Percentiles rank a stretch among this genome's conserved stretches.
Evolutionary conservation across 1,284 basidiomycete genomes (phyloP).

Genomic region (Porphyrellus sp.): DNA sequence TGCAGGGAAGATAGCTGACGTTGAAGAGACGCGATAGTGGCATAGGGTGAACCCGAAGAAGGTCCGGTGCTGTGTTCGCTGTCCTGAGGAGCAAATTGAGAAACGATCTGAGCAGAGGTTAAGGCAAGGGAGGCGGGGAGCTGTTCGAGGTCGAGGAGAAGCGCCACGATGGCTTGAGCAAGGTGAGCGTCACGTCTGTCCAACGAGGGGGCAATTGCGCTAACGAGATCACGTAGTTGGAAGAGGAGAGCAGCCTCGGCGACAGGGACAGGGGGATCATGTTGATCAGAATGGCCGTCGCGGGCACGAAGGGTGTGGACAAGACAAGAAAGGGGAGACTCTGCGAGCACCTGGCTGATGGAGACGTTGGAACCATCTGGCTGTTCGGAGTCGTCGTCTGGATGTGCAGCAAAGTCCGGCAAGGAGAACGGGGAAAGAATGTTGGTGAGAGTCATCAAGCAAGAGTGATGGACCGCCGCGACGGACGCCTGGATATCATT

Average conservation of each 20-base stretch:
- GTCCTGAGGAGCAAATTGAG: constrained; percentile 1
- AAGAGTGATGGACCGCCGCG: constrained; percentile 64
- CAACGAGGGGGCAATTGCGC: constrained; percentile 45
- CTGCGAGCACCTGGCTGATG: constrained; percentile 34
- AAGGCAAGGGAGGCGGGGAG: constrained; percentile 41
- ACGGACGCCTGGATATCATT: constrained; percentile 68
- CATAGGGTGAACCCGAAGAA: constrained; percentile 23
- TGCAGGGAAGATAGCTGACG: constrained; percentile 69
- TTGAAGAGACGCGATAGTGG: constrained; percentile 59
- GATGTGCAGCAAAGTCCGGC: neutral
- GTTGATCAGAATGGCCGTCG: constrained; percentile 40
- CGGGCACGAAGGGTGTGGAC: constrained; percentile 59
- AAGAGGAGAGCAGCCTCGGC: constrained; percentile 54
- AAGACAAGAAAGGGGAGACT: constrained; percentile 59
- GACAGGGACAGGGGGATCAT: constrained; percentile 25
- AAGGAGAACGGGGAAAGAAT: constrained; percentile 58
- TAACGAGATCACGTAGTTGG: constrained; percentile 58
- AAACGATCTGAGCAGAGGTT: constrained; percentile 12
- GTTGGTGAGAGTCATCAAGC: constrained; percentile 67
- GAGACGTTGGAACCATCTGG: neutral
- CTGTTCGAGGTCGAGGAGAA: constrained; percentile 64
- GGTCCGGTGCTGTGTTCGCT: neutral
- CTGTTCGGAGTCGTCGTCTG: neutral
- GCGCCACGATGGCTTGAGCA: constrained; percentile 60
- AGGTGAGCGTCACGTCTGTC: constrained; percentile 53